Evolutionary conservation across 305 asterid species (phyloP).

Genomic region (Fraxinus greggii): DNA sequence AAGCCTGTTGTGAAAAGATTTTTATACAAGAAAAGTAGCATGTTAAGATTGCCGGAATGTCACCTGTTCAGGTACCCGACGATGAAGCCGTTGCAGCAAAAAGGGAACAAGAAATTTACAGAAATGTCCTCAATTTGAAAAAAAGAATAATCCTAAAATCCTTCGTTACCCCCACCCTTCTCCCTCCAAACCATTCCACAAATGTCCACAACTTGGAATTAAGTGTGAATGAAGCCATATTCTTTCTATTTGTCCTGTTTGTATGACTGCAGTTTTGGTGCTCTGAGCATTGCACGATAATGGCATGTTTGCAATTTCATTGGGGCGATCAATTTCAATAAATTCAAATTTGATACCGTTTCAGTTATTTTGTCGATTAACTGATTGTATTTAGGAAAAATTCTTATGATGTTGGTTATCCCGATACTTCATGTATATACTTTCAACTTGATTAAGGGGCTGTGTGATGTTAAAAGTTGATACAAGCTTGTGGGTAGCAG

Average conservation of each 20-base stretch:
- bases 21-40: conserved; percentile 34
- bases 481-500: neutral
- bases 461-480: neutral
- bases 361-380: neutral
- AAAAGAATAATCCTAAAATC: conserved; percentile 53
- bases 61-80: conserved; percentile 73
- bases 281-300: neutral
- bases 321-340: neutral
- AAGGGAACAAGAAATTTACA: conserved; percentile 54
- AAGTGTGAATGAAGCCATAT: neutral
- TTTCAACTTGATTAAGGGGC: neutral
- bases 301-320: neutral
- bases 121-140: conserved; percentile 54
- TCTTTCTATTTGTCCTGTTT: neutral
- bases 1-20: neutral
- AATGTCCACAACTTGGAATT: neutral
- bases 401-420: neutral
- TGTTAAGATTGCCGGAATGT: conserved; percentile 78
- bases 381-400: neutral
- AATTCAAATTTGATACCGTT: neutral
- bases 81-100: conserved; percentile 90
- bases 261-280: neutral
- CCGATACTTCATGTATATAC: neutral
- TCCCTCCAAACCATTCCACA: neutral
- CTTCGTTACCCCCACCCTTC: neutral